phyloP scores from a whole-genome alignment of 2,329 filamentous ascomycete genomes.

The Chaetomium sp. region DNA sequence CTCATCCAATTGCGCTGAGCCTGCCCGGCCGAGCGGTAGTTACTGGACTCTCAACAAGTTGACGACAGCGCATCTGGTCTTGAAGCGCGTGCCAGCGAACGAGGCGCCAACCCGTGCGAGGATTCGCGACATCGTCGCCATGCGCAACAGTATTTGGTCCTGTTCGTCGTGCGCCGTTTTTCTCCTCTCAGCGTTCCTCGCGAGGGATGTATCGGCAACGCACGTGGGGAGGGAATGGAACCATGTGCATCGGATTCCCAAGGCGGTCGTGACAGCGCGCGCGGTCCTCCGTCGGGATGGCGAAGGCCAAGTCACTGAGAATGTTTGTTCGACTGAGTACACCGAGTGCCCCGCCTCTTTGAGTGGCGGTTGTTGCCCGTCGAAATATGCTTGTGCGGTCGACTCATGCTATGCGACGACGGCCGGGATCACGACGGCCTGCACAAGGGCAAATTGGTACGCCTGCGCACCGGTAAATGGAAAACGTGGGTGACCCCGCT shows the following conservation, averaged over 20 bases:
- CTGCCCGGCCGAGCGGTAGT: not conserved
- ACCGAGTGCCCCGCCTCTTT: constrained; percentile 34
- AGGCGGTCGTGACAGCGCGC: constrained; percentile 22
- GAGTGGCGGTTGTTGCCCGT: constrained; percentile 31
- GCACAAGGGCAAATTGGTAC: constrained; percentile 14
- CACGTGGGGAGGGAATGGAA: constrained; percentile 21
- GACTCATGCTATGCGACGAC: constrained; percentile 24
- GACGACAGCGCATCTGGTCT: not conserved
- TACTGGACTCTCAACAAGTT: constrained; percentile 10
- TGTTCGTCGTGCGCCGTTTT: constrained; percentile 24
- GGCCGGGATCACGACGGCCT: constrained; percentile 17
- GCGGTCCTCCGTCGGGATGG: constrained; percentile 10
- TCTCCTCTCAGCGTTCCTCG: constrained; percentile 22
- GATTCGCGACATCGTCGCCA: constrained; percentile 9
- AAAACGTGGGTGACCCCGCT: constrained; percentile 14
- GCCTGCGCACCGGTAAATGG: constrained; percentile 13
- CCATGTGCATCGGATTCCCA: constrained; percentile 24
- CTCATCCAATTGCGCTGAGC: constrained; percentile 3
- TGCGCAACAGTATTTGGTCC: constrained; percentile 23
- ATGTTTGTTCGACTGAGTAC: constrained; percentile 23
- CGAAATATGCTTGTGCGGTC: constrained; percentile 20
- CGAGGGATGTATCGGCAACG: constrained; percentile 21
- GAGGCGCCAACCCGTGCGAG: not conserved
- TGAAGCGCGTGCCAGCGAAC: not conserved
- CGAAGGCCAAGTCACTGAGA: constrained; percentile 7